These are phyloP conservation scores for Vitis cinerea DNA, from an alignment of 164 flowering plant species.

Conservation along the genomic window DNA sequence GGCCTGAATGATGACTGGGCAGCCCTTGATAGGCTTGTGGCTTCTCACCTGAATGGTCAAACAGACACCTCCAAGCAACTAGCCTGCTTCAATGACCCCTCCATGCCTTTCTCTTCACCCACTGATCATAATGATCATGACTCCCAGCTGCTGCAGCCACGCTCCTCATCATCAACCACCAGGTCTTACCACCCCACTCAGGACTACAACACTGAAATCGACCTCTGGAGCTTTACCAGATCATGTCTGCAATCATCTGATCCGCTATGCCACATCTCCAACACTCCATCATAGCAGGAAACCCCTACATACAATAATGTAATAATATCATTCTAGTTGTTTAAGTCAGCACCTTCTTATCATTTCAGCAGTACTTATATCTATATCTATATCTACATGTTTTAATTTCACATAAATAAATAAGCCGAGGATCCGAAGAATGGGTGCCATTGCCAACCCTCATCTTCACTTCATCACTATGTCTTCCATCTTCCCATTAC, in stretches of 20 bases:
- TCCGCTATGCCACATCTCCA: slow-evolving; percentile 49
- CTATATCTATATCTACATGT: not conserved
- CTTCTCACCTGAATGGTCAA: slow-evolving; percentile 60
- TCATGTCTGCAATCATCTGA: slow-evolving; percentile 40
- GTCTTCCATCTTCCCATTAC: slow-evolving; percentile 16
- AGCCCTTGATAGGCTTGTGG: slow-evolving; percentile 57
- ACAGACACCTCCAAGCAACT: slow-evolving; percentile 33
- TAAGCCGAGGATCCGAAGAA: slow-evolving; percentile 11
- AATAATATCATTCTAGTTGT: slow-evolving; percentile 6
- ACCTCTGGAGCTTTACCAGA: slow-evolving; percentile 57
- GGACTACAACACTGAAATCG: slow-evolving; percentile 40
- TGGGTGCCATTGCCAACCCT: slow-evolving; percentile 39
- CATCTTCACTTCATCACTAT: slow-evolving; percentile 28
- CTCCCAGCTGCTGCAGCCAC: slow-evolving; percentile 16
- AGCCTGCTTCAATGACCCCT: slow-evolving; percentile 31
- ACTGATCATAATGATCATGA: slow-evolving; percentile 22
- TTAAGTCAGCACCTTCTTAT: slow-evolving; percentile 20
- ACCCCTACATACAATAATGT: not conserved
- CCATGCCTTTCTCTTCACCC: slow-evolving; percentile 21
- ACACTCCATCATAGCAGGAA: slow-evolving; percentile 29
- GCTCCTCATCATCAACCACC: slow-evolving; percentile 19
- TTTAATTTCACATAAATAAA: not conserved
- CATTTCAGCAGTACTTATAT: slow-evolving; percentile 1
- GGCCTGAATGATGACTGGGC: slow-evolving; percentile 44
- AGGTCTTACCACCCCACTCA: slow-evolving; percentile 23